Percentiles rank a stretch among this genome's conserved stretches.
These are phyloP conservation scores for Pichia cactophila DNA, from an alignment of 1,139 yeast species.

Conservation along the genomic window DNA sequence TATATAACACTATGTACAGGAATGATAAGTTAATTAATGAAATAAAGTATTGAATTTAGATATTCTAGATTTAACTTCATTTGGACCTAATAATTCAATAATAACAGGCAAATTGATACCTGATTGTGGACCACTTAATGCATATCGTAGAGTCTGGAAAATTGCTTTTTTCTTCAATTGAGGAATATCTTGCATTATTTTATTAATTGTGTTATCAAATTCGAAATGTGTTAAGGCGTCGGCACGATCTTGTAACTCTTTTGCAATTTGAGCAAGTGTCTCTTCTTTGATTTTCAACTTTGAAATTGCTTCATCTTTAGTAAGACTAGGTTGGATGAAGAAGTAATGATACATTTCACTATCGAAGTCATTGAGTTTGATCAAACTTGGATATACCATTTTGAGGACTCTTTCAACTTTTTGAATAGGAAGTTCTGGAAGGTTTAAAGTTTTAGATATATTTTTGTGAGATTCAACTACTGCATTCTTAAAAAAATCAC, in stretches of 20 bases:
- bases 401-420: conserved; percentile 29
- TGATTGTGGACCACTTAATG: conserved; percentile 64
- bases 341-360: conserved; percentile 40
- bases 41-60: conserved; percentile 20
- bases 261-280: conserved; percentile 2
- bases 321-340: conserved; percentile 31
- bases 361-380: conserved; percentile 41
- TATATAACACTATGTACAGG: conserved; percentile 4
- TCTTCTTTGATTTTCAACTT: conserved; percentile 12
- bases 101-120: conserved; percentile 65
- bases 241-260: conserved; percentile 1
- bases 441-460: conserved; percentile 17
- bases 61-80: conserved; percentile 37
- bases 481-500: conserved; percentile 29
- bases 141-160: conserved; percentile 58
- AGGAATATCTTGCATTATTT: conserved; percentile 7
- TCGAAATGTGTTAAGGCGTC: conserved; percentile 5
- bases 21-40: conserved; percentile 1
- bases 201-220: conserved; percentile 11
- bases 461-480: conserved; percentile 27
- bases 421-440: conserved; percentile 25
- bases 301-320: conserved; percentile 22
- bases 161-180: conserved; percentile 24
- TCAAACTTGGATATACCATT: conserved; percentile 35
- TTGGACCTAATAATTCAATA: conserved; percentile 47